A percentile compares a stretch with the other conserved stretches of the same genome.
phyloP scores from a whole-genome alignment of 257 asterid genomes.

The Nicotiana tabacum region DNA sequence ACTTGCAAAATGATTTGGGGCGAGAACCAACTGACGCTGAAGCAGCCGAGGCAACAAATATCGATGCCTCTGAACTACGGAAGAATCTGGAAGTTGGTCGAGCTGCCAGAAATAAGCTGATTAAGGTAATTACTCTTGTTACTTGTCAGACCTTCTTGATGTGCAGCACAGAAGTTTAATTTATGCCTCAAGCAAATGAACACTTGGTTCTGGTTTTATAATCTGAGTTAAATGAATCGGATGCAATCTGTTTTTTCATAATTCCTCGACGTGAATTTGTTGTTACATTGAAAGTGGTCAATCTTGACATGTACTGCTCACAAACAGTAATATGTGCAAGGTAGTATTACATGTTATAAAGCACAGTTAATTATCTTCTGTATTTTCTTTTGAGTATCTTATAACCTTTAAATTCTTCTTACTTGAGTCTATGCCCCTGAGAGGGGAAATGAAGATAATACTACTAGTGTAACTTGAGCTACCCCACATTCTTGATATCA shows the following conservation, averaged over 20 bases:
- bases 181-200: neutral
- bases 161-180: neutral
- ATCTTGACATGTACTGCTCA: neutral
- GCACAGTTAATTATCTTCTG: neutral
- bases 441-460: neutral
- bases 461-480: neutral
- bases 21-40: constrained; percentile 62
- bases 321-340: neutral
- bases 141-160: neutral
- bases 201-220: constrained; percentile 2
- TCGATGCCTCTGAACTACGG: constrained; percentile 40
- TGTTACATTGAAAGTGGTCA: neutral
- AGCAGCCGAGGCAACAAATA: constrained; percentile 50
- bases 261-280: neutral
- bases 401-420: neutral
- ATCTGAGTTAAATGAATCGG: neutral
- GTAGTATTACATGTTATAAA: neutral
- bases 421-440: neutral
- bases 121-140: constrained; percentile 45
- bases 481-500: neutral
- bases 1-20: constrained; percentile 51
- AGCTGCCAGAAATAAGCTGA: constrained; percentile 87
- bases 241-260: neutral
- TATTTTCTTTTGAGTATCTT: neutral
- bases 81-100: constrained; percentile 69